phyloP scores from a whole-genome alignment of 2,329 filamentous ascomycete genomes.

The Didymella pinodella region DNA sequence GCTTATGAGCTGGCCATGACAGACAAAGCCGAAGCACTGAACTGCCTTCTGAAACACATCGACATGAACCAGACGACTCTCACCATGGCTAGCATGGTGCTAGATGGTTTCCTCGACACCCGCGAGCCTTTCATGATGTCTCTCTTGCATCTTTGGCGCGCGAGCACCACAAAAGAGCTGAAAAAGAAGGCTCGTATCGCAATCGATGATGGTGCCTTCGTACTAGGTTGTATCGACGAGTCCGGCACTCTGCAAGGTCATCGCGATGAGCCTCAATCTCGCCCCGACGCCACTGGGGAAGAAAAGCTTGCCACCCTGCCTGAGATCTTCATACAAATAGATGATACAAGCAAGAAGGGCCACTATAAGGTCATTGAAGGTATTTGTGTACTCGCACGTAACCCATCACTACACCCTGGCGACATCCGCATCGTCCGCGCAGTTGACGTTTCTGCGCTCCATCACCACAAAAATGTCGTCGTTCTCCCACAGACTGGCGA shows the following conservation, averaged over 20 bases:
- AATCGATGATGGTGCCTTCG: slow-evolving; percentile 82
- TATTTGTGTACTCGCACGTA: slow-evolving; percentile 83
- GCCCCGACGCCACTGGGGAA: slow-evolving; percentile 56
- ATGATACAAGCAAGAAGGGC: slow-evolving; percentile 61
- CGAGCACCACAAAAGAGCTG: slow-evolving; percentile 87
- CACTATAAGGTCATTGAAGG: slow-evolving; percentile 74
- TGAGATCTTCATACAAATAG: slow-evolving; percentile 88
- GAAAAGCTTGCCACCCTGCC: slow-evolving; percentile 62
- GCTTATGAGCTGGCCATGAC: slow-evolving; percentile 75
- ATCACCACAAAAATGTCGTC: slow-evolving; percentile 82
- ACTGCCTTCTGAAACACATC: slow-evolving; percentile 75
- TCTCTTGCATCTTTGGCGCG: slow-evolving; percentile 81
- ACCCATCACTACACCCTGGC: slow-evolving; percentile 91
- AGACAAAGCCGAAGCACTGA: slow-evolving; percentile 68
- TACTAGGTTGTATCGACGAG: slow-evolving; percentile 90
- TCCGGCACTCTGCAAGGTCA: slow-evolving; percentile 78
- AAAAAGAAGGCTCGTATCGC: slow-evolving; percentile 92
- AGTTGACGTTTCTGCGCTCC: slow-evolving; percentile 75
- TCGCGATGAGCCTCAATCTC: slow-evolving; percentile 57
- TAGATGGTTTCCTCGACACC: slow-evolving; percentile 76
- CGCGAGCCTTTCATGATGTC: slow-evolving; percentile 84
- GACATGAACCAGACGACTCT: slow-evolving; percentile 87
- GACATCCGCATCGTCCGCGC: slow-evolving; percentile 89
- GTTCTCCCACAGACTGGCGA: slow-evolving; percentile 87
- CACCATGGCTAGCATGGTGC: slow-evolving; percentile 76